Evolutionary conservation across 2,329 filamentous ascomycete genomes (phyloP).

Genomic region (Aspergillus bombycis): DNA sequence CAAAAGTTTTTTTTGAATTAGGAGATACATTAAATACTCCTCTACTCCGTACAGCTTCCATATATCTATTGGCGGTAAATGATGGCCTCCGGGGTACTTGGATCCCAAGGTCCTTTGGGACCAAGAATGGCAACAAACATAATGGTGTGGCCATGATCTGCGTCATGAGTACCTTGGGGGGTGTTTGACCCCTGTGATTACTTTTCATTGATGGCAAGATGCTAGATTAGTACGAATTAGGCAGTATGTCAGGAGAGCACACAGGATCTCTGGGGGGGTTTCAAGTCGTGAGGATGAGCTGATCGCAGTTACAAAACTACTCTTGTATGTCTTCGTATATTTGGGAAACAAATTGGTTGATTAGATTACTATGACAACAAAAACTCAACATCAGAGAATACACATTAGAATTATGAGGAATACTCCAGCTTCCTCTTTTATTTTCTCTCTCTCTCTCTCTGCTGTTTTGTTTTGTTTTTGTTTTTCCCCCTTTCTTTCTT

Average conservation of each 20-base stretch:
- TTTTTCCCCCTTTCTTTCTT: no score
- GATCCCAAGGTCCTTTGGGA: slow-evolving; percentile 35
- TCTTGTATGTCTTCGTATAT: neutral
- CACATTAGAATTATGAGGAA: slow-evolving; percentile 2
- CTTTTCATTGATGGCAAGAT: neutral
- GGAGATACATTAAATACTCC: neutral
- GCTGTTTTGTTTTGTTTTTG: neutral
- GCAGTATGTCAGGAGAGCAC: neutral
- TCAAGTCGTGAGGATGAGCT: neutral
- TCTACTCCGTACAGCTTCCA: neutral
- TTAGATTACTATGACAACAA: slow-evolving; percentile 5
- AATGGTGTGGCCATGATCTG: slow-evolving; percentile 12
- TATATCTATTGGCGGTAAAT: neutral
- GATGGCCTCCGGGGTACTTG: slow-evolving; percentile 34
- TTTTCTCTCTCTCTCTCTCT: neutral
- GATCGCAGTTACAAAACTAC: neutral
- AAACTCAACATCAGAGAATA: neutral
- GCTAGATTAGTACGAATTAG: neutral
- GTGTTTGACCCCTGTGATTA: neutral
- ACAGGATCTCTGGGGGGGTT: neutral
- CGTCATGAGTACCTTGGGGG: slow-evolving; percentile 33
- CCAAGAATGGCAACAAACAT: slow-evolving; percentile 6
- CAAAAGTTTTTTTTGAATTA: neutral
- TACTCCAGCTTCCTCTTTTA: neutral
- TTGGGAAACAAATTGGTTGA: slow-evolving; percentile 1